Base-by-base conservation (phyloP, 306 rosid genomes). In the Geum urbanum region DNA sequence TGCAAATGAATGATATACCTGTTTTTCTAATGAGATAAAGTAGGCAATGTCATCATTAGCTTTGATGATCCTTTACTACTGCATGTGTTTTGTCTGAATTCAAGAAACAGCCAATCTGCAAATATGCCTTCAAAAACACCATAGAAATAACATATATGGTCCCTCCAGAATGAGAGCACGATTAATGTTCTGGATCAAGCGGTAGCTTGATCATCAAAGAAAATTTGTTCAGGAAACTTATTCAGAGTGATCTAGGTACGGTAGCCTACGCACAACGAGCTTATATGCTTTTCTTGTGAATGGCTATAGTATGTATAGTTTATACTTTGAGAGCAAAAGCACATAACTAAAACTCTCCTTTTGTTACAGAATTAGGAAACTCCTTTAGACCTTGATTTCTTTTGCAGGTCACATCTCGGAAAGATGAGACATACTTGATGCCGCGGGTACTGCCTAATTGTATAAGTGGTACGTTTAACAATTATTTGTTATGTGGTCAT, bases 261-360 rank as follows among this genome's bases (percentile, higher is more conserved):
- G 2, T 16, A 61, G 6, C 12, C 37, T 7, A 24, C 9, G 39
- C 40, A 20, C 15, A 14, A 47, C 53, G 4, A 64, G 15, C 27
- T 51, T 9, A 22, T 41, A 14, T 69, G 63, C 63, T 41, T 69
- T 69, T 69, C 52, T 41, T 54, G 24, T 68, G 22, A 70, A 55
- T 40, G 18, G 27, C 13, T 40, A 14, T 27, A 19, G 32, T 9
- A 7, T 52, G 18, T 15, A 35, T 32, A 9, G 22, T 9, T 52
- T 65, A 44, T 55, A 12, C 78, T 66, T 66, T 66, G 71, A 52
- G 60, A 50, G 54, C 60, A 53, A 53, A 40, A 50, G 64, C 44
- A 40, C 52, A 5, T 4, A 55, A 55, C 53, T 41, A 8, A 35
- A 59, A 13, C 64, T 35, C 45, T 35, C 45, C 7, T 59, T 59